Conservation (phyloP, 1,139 yeast genomes). For the Pneumocystis jirovecii region DNA sequence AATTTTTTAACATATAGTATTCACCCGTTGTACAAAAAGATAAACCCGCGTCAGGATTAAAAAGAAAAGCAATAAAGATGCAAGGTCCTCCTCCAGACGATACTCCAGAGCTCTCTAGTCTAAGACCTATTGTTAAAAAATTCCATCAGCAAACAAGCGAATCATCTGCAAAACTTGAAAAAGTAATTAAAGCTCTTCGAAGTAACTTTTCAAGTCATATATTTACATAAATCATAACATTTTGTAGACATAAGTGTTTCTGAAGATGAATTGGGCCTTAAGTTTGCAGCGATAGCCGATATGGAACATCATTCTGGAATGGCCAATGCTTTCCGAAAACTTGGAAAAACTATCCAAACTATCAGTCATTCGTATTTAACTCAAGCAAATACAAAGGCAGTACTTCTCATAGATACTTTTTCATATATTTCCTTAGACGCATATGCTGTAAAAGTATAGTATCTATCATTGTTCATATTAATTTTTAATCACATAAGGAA, state of each 20-base stretch:
- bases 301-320: constrained; percentile 51
- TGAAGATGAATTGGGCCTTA: constrained; percentile 51
- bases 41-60: constrained; percentile 66
- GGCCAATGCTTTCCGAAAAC: constrained; percentile 68
- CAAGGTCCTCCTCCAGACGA: constrained; percentile 86
- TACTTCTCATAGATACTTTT: constrained; percentile 64
- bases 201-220: constrained; percentile 15
- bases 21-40: constrained; percentile 29
- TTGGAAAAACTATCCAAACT: constrained; percentile 51
- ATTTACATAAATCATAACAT: background rate
- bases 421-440: constrained; percentile 55
- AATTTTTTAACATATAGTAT: constrained; percentile 17
- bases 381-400: constrained; percentile 59
- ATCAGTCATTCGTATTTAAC: constrained; percentile 67
- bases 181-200: constrained; percentile 40
- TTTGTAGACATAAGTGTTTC: constrained; percentile 32
- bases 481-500: constrained; percentile 28
- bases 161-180: constrained; percentile 41
- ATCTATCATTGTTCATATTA: background rate
- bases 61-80: constrained; percentile 80
- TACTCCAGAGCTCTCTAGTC: constrained; percentile 59
- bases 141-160: constrained; percentile 50
- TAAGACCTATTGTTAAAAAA: constrained; percentile 72
- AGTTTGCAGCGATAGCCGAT: constrained; percentile 35
- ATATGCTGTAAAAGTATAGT: constrained; percentile 50